phyloP scores from a whole-genome alignment of 768 basidiomycete genomes.

The Boletus speciosus region DNA sequence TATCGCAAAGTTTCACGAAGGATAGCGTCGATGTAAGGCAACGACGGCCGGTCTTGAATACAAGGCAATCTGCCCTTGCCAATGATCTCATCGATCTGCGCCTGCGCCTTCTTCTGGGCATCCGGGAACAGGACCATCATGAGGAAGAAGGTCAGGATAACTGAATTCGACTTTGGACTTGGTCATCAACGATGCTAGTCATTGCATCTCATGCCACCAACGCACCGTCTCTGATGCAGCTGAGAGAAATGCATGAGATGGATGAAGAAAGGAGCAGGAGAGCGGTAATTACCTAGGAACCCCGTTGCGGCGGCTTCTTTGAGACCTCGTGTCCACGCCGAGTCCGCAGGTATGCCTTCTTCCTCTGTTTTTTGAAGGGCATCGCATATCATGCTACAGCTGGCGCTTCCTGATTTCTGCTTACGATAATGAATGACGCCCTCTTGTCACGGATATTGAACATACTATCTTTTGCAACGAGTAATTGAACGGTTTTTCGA shows the following conservation, averaged over 20 bases:
- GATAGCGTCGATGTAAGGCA: conserved; percentile 13
- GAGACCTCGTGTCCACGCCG: conserved; percentile 3
- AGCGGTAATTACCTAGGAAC: conserved; percentile 4
- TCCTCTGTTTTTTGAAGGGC: conserved; percentile 4
- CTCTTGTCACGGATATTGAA: background rate
- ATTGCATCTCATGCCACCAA: background rate
- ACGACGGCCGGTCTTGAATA: conserved; percentile 7
- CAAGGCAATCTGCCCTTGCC: conserved; percentile 4
- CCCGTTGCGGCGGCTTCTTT: conserved; percentile 13
- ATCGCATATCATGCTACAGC: conserved; percentile 5
- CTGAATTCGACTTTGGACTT: conserved; percentile 17
- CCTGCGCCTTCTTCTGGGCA: conserved; percentile 13
- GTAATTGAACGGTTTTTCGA: conserved; percentile 8
- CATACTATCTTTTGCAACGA: conserved; percentile 9
- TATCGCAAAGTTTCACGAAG: conserved; percentile 11
- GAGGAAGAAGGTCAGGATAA: conserved; percentile 11
- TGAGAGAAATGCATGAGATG: background rate
- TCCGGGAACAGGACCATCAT: conserved; percentile 8
- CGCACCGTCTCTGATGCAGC: conserved; percentile 14
- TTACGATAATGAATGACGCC: background rate
- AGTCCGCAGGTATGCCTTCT: background rate
- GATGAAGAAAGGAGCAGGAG: background rate
- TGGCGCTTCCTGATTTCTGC: conserved; percentile 3
- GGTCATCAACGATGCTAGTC: background rate
- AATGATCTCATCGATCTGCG: conserved; percentile 7